phyloP scores from a whole-genome alignment of 345 rosid genomes.

The Boechera divaricarpa region DNA sequence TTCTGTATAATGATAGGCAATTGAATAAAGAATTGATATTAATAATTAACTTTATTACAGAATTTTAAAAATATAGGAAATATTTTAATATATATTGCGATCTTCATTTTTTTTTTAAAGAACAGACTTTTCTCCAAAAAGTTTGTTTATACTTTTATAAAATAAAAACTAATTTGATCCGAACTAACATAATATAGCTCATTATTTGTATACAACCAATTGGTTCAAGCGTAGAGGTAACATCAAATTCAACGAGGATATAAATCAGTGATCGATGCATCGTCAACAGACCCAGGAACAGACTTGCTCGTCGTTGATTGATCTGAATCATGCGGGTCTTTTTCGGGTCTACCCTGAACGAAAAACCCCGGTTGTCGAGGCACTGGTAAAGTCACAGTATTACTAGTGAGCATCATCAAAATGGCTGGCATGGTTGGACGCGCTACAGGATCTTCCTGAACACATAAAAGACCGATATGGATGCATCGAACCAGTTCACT shows the following conservation, averaged over 20 bases:
- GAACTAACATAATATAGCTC: too few relatives aligned
- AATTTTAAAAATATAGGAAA: too few relatives aligned
- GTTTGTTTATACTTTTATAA: too few relatives aligned
- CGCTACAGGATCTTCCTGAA: neutral
- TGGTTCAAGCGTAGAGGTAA: too few relatives aligned
- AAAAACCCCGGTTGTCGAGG: neutral
- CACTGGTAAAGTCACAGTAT: neutral
- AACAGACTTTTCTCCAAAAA: too few relatives aligned
- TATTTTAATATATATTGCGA: too few relatives aligned
- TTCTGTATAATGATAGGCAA: too few relatives aligned
- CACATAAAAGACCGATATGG: neutral
- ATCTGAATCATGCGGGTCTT: neutral
- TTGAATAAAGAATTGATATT: too few relatives aligned
- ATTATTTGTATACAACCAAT: too few relatives aligned
- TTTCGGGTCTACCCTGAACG: neutral
- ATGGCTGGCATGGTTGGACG: neutral
- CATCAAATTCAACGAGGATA: neutral
- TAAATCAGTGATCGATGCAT: neutral
- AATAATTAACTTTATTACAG: too few relatives aligned
- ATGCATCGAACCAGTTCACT: neutral
- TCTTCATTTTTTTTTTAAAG: too few relatives aligned
- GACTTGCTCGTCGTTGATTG: neutral
- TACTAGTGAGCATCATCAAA: neutral
- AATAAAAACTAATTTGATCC: too few relatives aligned
- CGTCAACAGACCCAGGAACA: neutral